Conservation (phyloP, 108 stramenopile genomes). For the Parietichytrium sp. region DNA sequence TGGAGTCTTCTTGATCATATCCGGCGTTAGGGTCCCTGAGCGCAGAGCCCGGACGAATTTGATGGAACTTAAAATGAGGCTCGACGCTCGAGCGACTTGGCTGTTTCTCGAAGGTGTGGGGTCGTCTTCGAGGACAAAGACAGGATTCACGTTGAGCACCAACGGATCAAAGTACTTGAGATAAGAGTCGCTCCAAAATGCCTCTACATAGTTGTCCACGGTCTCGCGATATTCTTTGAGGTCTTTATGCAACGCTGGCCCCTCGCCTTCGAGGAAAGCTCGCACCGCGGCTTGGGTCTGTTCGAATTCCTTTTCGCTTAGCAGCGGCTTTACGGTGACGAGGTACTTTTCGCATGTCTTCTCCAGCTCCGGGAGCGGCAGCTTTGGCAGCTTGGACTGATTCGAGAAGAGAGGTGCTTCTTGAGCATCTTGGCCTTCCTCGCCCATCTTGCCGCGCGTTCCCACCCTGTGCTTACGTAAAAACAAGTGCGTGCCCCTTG, state of each 20-base stretch:
- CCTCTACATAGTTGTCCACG: neutral
- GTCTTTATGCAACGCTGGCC: neutral
- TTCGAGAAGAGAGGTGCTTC: too few relatives aligned
- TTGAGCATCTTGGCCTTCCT: too few relatives aligned
- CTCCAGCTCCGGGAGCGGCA: constrained; percentile 5
- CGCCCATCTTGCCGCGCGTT: too few relatives aligned
- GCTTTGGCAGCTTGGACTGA: neutral
- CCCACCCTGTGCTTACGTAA: too few relatives aligned
- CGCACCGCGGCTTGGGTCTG: neutral
- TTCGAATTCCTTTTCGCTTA: neutral
- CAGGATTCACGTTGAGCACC: neutral
- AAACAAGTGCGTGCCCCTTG: too few relatives aligned
- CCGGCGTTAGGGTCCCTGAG: neutral
- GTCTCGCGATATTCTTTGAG: neutral
- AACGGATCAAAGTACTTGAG: neutral
- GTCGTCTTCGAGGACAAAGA: constrained; percentile 8
- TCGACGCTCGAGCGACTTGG: neutral
- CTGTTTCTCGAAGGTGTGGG: neutral
- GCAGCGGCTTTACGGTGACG: neutral
- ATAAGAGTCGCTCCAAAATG: neutral
- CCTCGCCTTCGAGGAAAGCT: neutral
- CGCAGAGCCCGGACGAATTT: neutral
- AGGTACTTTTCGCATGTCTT: neutral
- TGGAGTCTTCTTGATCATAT: neutral
- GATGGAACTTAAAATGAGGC: neutral